Evolutionary conservation across 2,329 filamentous ascomycete genomes (phyloP).

Genomic region (Diaporthe velutina): DNA sequence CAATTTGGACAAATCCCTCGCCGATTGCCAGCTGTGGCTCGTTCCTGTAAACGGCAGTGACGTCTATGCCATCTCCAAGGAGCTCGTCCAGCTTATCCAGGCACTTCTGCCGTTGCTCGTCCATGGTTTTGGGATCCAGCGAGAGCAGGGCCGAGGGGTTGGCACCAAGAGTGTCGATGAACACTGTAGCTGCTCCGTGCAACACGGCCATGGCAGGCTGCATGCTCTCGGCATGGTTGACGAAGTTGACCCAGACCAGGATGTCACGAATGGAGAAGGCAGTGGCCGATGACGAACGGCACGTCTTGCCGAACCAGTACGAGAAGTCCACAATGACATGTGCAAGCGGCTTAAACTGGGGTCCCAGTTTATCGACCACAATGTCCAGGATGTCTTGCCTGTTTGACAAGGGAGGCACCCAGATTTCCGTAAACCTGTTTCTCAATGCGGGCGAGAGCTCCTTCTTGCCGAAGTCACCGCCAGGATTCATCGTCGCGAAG

Average conservation of each 20-base stretch:
- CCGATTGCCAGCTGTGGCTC: constrained; percentile 70
- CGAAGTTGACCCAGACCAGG: constrained; percentile 92
- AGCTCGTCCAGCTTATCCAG: constrained; percentile 78
- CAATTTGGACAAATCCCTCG: constrained; percentile 72
- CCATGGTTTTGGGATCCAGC: constrained; percentile 76
- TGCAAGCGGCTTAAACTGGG: constrained; percentile 69
- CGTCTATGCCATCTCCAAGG: constrained; percentile 71
- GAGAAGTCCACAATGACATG: constrained; percentile 86
- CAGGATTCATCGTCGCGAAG: constrained; percentile 98
- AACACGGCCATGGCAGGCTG: constrained; percentile 66
- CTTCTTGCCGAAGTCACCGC: constrained; percentile 97
- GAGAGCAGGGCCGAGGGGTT: constrained; percentile 92
- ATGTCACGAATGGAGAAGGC: constrained; percentile 93
- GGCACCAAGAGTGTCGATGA: constrained; percentile 93
- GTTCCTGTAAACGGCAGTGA: constrained; percentile 74
- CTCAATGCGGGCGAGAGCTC: constrained; percentile 94
- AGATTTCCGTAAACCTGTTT: constrained; percentile 98
- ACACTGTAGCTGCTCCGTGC: constrained; percentile 95
- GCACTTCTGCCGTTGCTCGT: constrained; percentile 79
- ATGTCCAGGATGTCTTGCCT: constrained; percentile 90
- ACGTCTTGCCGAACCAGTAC: constrained; percentile 89
- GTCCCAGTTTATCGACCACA: constrained; percentile 78
- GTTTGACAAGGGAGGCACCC: constrained; percentile 91
- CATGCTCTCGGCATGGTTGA: constrained; percentile 74
- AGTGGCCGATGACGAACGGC: constrained; percentile 80